Base-by-base conservation (phyloP, 345 rosid species). In the Brassica cretica region DNA sequence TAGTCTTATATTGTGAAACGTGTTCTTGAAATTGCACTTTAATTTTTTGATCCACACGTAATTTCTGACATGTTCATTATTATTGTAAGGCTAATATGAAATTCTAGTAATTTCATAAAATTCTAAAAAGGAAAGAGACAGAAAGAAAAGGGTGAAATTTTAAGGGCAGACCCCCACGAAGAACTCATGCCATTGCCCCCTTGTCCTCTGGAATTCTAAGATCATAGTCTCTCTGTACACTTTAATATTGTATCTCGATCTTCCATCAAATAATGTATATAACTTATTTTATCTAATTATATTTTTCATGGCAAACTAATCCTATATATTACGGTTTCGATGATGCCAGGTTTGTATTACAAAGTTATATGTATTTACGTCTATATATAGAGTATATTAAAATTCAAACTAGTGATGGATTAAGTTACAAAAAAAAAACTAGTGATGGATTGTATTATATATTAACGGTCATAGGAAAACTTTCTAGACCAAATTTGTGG, bases 141-240 rank as follows among this genome's bases (percentile, higher is more conserved):
- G 1, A n/a, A 30, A 66, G 73, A 72, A 72, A 78, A 72, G 55
- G 46, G 68, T 59, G 73, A 59, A 72, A 30, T 7, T 0, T 5
- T 19, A 8, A 64, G 24, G 49, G n/a, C 63, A 78, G 58, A 14
- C 30, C 19, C 67, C 68, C 77, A 66, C 55, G 55, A 58, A 72
- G n/a, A 78, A 71, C 73, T 66, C 73, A 78, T 78, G 73, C 21
- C 73, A 72, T 65, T 71, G 81, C 66, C 76, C 63, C 81, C 77
- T 78, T 11, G 16, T 4, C 68, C 6, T 37, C 10, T 67, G 41
- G 30, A 66, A 27, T 55, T 53, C 55, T 53, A 21, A 74, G 2
- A 0, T 55, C n/a, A 27, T 33, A 68, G 21, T 27, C 24, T 29
- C 44, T 67, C 60, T 27, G 44, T 8, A 27, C 60, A 68, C 10